A percentile compares a stretch with the other conserved stretches of the same genome.
Conservation (phyloP, 176 grass and related monocot genomes). For the Eragrostis nindensis region DNA sequence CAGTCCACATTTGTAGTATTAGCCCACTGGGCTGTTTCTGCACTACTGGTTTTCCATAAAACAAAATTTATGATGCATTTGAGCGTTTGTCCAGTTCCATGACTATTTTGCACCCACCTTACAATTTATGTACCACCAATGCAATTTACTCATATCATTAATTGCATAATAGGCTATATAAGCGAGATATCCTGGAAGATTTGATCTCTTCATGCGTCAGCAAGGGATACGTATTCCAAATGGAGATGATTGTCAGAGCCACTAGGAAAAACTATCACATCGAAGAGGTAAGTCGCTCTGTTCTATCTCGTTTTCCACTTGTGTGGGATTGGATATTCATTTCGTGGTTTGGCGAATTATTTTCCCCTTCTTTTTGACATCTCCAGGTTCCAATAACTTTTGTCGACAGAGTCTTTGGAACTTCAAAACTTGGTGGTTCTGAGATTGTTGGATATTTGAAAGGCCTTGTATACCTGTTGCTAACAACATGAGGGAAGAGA, state of each 20-base stretch:
- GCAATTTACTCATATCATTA: not conserved
- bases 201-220: conserved; percentile 95
- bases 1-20: too few species aligned
- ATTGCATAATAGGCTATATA: conserved; percentile 76
- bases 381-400: conserved; percentile 96
- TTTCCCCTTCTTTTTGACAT: not conserved
- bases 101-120: too few species aligned
- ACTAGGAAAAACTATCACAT: conserved; percentile 87
- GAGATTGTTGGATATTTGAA: conserved; percentile 98
- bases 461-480: conserved; percentile 78
- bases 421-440: conserved; percentile 94
- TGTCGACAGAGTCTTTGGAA: conserved; percentile 91
- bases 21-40: too few species aligned
- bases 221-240: conserved; percentile 98
- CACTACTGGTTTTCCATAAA: too few species aligned
- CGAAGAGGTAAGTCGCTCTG: conserved; percentile 61
- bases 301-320: not conserved
- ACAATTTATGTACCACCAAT: too few species aligned
- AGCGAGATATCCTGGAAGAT: conserved; percentile 82
- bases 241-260: conserved; percentile 99
- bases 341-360: conserved; percentile 6
- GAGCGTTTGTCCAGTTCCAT: too few species aligned
- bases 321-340: not conserved
- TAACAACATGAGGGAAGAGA: conserved; percentile 66
- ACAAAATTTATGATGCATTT: too few species aligned